Base-by-base conservation (phyloP, 1,139 yeast species). In the Ogataea hybrid region DNA sequence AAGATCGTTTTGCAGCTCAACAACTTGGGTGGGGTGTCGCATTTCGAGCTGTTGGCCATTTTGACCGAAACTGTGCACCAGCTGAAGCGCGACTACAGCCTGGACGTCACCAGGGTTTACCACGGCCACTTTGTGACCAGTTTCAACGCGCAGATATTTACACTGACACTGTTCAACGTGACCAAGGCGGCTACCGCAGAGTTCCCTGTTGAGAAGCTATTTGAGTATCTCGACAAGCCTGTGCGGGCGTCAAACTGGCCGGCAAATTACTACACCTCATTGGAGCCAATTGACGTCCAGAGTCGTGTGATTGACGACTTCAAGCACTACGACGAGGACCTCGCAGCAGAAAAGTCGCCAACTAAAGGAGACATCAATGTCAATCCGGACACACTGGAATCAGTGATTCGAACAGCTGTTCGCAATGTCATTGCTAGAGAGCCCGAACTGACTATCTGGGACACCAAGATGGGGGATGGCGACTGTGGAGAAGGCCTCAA, bases 11-110 rank as follows among this genome's bases (percentile, higher is more conserved):
- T 75, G 31, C 59, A 75, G 49, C 60, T 75, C 41, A 75, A 75
- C 59, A 75, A 75, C 46, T 65, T 75, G 35, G 81, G 80, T 15
- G 81, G 80, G 7, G 64, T 75, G 25, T 69, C 79, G 17, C 63
- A 68, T 21, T 58, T 75, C 39, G 81, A 75, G 46, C 59, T 71
- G 51, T 58, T 65, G 35, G 69, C 69, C 14, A 53, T 70, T 35
- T 52, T 65, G 35, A 54, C 59, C 27, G 61, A 57, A 23, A 62
- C 67, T 17, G 56, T 64, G 30, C 61, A 61, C 23, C 69, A 64
- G 18, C 61, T 75, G 49, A 64, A 64, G 36, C 49, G 56, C 3
- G 59, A 57, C 21, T 70, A 70, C 48, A 58, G 60, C 9, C 65
- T 73, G 32, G 52, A 53, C 16, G 75, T 78, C 2, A 46, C 56